These are phyloP conservation scores for Microdochium trichocladiopsis DNA, from an alignment of 2,329 filamentous ascomycete species.

Conservation along the genomic window DNA sequence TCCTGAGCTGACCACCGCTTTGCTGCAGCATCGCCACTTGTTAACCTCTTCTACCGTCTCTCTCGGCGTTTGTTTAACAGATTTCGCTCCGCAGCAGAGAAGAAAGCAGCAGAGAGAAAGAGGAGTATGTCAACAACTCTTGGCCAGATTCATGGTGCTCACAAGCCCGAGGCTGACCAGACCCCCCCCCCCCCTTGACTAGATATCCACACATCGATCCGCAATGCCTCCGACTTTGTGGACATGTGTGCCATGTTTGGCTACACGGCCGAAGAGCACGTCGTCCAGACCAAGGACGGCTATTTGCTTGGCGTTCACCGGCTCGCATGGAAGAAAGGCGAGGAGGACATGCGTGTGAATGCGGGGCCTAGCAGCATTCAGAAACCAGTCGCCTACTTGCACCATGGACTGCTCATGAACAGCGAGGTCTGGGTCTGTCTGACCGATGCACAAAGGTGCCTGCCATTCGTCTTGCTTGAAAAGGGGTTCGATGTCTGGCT, in stretches of 20 bases:
- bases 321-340: conserved; percentile 73
- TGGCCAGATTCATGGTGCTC: neutral
- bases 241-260: conserved; percentile 90
- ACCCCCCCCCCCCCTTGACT: neutral
- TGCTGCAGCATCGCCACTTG: conserved; percentile 54
- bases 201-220: conserved; percentile 51
- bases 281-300: conserved; percentile 89
- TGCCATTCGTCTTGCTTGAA: conserved; percentile 86
- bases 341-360: conserved; percentile 76
- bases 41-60: conserved; percentile 46
- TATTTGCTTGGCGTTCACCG: conserved; percentile 88
- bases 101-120: conserved; percentile 59
- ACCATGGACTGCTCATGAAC: conserved; percentile 97
- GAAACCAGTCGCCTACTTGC: conserved; percentile 88
- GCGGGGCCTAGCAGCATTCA: conserved; percentile 56
- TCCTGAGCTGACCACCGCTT: conserved; percentile 7
- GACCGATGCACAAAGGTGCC: conserved; percentile 75
- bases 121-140: conserved; percentile 39
- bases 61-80: conserved; percentile 71
- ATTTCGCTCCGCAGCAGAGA: conserved; percentile 63
- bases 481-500: conserved; percentile 95
- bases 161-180: neutral
- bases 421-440: conserved; percentile 97
- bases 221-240: conserved; percentile 83
- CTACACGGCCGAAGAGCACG: conserved; percentile 92